These are phyloP conservation scores for Candida oleophila DNA, from an alignment of 805 yeast species.

Conservation along the genomic window DNA sequence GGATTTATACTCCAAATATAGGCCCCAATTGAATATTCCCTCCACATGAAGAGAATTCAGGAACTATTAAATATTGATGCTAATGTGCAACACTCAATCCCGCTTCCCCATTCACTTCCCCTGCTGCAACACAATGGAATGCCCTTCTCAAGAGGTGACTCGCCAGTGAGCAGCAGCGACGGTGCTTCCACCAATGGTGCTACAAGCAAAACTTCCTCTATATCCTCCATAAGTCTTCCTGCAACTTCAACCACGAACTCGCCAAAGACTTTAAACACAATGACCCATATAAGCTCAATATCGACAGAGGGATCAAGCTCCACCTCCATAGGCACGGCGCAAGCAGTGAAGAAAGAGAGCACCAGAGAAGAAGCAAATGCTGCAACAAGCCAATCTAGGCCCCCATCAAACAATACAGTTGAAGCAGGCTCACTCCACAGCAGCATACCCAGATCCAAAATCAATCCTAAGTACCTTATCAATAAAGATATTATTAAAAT, in stretches of 20 bases:
- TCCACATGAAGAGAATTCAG: not conserved
- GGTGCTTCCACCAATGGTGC: not conserved
- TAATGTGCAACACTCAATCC: not conserved
- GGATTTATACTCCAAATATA: too few species aligned
- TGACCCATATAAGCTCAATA: too few species aligned
- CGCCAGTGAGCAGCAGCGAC: not conserved
- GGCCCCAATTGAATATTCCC: too few species aligned
- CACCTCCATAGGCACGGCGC: too few species aligned
- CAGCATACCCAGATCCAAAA: constrained; percentile 12
- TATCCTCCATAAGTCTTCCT: constrained; percentile 4
- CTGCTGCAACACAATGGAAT: not conserved
- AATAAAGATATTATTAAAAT: constrained; percentile 22
- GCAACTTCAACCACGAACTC: constrained; percentile 8
- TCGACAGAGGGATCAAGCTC: too few species aligned
- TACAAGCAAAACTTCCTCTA: not conserved
- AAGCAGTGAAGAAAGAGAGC: too few species aligned
- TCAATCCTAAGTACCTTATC: constrained; percentile 14
- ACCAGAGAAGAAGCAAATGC: not conserved
- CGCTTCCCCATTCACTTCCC: not conserved
- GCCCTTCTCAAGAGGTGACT: not conserved
- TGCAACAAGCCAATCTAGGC: not conserved
- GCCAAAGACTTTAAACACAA: too few species aligned
- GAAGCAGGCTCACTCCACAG: not conserved
- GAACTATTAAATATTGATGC: not conserved
- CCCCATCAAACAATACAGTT: not conserved